Conservation (phyloP, 345 rosid genomes). For the Eucalyptus pauciflora region DNA sequence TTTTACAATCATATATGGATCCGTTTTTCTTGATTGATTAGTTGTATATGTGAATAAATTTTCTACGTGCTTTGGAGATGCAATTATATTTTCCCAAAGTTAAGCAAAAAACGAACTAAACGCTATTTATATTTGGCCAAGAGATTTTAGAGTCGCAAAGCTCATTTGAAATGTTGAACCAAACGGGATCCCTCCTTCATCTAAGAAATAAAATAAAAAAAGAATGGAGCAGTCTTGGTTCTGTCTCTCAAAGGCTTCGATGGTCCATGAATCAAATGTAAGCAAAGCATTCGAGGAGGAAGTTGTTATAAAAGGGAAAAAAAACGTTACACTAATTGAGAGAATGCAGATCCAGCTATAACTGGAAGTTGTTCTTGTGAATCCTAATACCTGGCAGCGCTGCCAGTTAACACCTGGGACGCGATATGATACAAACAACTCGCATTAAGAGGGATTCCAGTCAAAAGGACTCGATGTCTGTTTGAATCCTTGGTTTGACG, state of each 20-base stretch:
- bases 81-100: too few species aligned
- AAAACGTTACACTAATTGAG: background rate
- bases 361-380: background rate
- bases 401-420: background rate
- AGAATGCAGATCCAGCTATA: background rate
- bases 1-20: too few species aligned
- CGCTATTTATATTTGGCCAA: too few species aligned
- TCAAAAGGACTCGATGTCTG: background rate
- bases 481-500: background rate
- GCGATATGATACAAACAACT: background rate
- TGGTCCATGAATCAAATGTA: background rate
- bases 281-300: background rate
- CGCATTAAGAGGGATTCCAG: background rate
- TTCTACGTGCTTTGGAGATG: too few species aligned
- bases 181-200: background rate
- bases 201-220: background rate
- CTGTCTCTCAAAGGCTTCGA: background rate
- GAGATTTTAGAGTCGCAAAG: too few species aligned
- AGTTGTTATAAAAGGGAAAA: background rate
- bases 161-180: too few species aligned
- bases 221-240: background rate
- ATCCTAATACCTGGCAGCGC: background rate
- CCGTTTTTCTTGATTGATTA: too few species aligned
- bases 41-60: too few species aligned
- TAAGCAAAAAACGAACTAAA: too few species aligned